Evolutionary conservation across 768 basidiomycete genomes (phyloP), one percentile per base, ranked within the genome.

Genomic region (Atractiella rhizophila): DNA sequence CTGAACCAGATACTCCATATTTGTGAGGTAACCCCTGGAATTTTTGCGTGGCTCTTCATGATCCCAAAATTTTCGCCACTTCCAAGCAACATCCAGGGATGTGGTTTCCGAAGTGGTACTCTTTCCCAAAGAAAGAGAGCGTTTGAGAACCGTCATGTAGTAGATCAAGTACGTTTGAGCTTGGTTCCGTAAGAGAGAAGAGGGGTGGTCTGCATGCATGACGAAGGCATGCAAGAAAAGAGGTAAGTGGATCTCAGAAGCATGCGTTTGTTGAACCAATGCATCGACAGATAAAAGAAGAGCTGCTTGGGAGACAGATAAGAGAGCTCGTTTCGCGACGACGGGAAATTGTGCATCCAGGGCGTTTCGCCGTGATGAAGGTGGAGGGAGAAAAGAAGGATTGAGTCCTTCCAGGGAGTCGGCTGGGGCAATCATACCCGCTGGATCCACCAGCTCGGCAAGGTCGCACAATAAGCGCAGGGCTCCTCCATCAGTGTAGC

Each of bases 231-330:
- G 77, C 24, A 94, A 68, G 15, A 91, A 64, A 8, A 68, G 60
- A 2, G 79, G 73, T 10, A 94, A 62, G 40, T 76, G 42, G 9
- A 45, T 69, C 9, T 65, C 61, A 39, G 70, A 65, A 48, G 74
- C 60, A 42, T 76, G 75, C 76, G 78, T 80, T 48, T 69, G 70
- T 24, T 74, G 68, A 47, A 76, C 73, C 23, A 81, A 58, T 0
- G 76, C 70, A 26, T 76, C 66, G 47, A 83, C 78, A 3, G 72
- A 68, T 21, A 86, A 59, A 54, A 85, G 83, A 8, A 88, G 64
- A 60, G 83, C 69, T 1, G 85, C 82, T 54, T 79, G 79, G 54
- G 88, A 83, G 12, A 79, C 80, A 0, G 78, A 71, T 13, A 78
- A 77, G 37, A 88, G 62, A 4, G 49, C 47, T 15, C 73, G 63